phyloP scores from a whole-genome alignment of 2,329 filamentous ascomycete genomes.

The Pseudohalonectria lignicola region DNA sequence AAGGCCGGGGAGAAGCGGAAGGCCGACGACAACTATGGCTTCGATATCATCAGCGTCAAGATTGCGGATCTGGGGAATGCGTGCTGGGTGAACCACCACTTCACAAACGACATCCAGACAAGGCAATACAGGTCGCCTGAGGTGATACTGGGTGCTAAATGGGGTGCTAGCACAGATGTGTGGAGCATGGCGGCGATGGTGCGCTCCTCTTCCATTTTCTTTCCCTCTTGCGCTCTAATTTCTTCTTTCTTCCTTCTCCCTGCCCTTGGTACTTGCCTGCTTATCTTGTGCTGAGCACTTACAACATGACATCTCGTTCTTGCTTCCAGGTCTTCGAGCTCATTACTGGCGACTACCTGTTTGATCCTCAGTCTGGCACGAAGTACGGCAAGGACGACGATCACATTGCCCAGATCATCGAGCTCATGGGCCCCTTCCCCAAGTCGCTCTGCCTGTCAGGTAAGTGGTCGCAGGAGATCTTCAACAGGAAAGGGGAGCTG shows the following conservation, averaged over 20 bases:
- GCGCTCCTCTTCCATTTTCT: conserved; percentile 11
- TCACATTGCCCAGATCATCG: conserved; percentile 97
- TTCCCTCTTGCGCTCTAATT: neutral
- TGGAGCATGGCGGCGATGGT: conserved; percentile 99
- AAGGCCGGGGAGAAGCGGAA: conserved; percentile 58
- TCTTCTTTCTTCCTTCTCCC: too few relatives aligned
- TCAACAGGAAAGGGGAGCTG: conserved; percentile 93
- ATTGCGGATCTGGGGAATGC: conserved; percentile 97
- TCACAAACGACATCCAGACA: conserved; percentile 98
- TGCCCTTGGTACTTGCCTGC: too few relatives aligned
- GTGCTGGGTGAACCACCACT: conserved; percentile 98
- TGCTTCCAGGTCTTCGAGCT: conserved; percentile 96
- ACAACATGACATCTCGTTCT: too few relatives aligned
- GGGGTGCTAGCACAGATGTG: conserved; percentile 98
- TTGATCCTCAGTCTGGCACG: conserved; percentile 94
- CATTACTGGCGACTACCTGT: conserved; percentile 96
- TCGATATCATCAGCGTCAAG: conserved; percentile 90
- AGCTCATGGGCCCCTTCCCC: conserved; percentile 86
- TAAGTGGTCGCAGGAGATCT: conserved; percentile 98
- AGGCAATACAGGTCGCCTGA: conserved; percentile 95
- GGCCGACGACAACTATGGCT: conserved; percentile 38
- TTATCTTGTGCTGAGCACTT: too few relatives aligned
- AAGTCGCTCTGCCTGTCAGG: conserved; percentile 85
- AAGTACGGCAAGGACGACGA: conserved; percentile 99
- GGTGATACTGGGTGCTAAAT: conserved; percentile 92